Conservation (phyloP, 768 basidiomycete genomes). For the Mycena sanguinolenta region DNA sequence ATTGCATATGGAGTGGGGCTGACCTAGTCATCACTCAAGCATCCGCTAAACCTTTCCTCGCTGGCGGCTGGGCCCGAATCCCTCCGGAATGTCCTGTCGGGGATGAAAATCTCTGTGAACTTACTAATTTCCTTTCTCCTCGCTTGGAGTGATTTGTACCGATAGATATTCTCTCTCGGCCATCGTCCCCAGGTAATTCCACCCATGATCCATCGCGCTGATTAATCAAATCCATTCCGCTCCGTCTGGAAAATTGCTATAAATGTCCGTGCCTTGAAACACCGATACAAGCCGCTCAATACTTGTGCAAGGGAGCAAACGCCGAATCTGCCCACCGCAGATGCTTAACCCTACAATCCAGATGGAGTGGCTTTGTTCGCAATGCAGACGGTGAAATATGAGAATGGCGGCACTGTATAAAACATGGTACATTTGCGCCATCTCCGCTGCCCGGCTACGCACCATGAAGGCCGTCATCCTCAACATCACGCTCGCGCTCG, state of each 20-base stretch:
- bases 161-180: no score
- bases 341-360: no score
- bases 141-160: no score
- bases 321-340: not conserved
- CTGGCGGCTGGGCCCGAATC: no score
- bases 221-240: not conserved
- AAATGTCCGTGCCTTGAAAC: conserved; percentile 16
- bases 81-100: no score
- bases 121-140: no score
- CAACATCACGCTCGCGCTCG: not conserved
- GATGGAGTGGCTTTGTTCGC: not conserved
- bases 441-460: not conserved
- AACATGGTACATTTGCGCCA: not conserved
- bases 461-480: conserved; percentile 6
- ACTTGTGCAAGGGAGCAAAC: not conserved
- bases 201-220: not conserved
- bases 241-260: conserved; percentile 1
- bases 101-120: no score
- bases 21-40: no score
- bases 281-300: not conserved
- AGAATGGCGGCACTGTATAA: conserved; percentile 6
- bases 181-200: not conserved
- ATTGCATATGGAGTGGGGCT: no score
- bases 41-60: no score
- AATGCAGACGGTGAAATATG: not conserved